Conservation (phyloP, 257 asterid species). For the Henckelia pumila region DNA sequence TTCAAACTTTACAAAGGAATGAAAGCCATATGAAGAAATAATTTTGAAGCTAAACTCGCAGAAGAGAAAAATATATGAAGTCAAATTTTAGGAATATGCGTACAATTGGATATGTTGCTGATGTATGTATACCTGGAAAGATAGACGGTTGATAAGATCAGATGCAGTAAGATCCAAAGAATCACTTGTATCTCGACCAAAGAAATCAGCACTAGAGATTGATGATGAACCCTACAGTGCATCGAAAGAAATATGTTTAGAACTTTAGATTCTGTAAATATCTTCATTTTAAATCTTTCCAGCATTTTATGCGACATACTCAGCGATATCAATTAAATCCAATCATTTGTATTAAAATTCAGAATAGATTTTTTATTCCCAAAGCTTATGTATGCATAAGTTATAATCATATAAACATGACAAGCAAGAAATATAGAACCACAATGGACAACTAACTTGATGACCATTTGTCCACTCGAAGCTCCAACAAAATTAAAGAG, state of each 20-base stretch:
- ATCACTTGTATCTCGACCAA: slow-evolving; percentile 46
- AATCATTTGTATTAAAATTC: too few species aligned
- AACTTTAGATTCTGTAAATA: background rate
- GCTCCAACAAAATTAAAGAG: too few species aligned
- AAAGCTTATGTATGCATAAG: background rate
- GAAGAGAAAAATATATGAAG: background rate
- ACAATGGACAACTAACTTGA: background rate
- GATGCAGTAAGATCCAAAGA: slow-evolving; percentile 61
- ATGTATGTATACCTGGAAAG: slow-evolving; percentile 73
- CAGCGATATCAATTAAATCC: background rate
- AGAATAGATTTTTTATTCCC: background rate
- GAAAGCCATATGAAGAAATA: too few species aligned
- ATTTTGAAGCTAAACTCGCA: background rate
- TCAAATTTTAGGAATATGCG: background rate
- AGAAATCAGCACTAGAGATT: slow-evolving; percentile 94
- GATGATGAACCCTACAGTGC: slow-evolving; percentile 78
- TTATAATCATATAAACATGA: background rate
- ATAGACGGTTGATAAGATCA: slow-evolving; percentile 78
- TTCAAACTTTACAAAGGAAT: too few species aligned
- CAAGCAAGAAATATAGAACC: background rate
- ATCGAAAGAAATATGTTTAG: background rate
- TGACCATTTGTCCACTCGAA: background rate
- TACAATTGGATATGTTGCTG: slow-evolving; percentile 6
- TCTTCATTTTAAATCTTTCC: background rate
- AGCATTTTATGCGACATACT: background rate